Conservation (phyloP, 108 stramenopile species). For the Skeletonema potamos region DNA sequence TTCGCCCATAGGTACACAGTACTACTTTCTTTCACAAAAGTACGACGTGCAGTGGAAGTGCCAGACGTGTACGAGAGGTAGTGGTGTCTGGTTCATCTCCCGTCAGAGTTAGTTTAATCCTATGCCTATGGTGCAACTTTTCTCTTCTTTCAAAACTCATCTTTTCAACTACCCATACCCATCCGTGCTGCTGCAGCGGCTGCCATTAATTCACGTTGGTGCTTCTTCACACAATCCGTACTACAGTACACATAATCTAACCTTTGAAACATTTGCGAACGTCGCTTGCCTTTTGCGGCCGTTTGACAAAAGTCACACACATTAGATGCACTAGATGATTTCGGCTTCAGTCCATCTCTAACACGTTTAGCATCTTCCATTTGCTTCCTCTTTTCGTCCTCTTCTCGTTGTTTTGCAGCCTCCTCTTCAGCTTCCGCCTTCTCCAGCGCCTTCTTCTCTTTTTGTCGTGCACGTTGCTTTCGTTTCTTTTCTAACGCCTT, state of each 20-base stretch:
- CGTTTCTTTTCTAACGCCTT: constrained; percentile 86
- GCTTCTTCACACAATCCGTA: constrained; percentile 82
- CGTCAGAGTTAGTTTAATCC: too few relatives aligned
- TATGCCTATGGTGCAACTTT: too few relatives aligned
- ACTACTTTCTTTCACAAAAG: too few relatives aligned
- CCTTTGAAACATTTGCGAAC: constrained; percentile 74
- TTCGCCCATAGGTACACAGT: too few relatives aligned
- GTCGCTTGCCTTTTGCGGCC: constrained; percentile 55
- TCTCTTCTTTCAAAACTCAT: not conserved
- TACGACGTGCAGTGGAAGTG: too few relatives aligned
- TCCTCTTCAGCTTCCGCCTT: constrained; percentile 35
- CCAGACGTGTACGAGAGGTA: too few relatives aligned
- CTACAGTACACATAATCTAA: constrained; percentile 83
- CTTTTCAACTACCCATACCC: constrained; percentile 5
- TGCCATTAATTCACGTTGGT: constrained; percentile 88
- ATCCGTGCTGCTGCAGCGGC: constrained; percentile 78
- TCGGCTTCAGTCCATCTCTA: constrained; percentile 47
- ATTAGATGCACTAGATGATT: constrained; percentile 46
- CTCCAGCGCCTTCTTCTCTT: constrained; percentile 72
- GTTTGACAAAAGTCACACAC: constrained; percentile 82
- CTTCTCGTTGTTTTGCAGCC: constrained; percentile 30
- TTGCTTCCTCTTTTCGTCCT: constrained; percentile 28
- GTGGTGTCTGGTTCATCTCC: too few relatives aligned
- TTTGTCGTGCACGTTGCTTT: constrained; percentile 75
- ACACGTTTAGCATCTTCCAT: constrained; percentile 52